Percentiles rank a stretch among this genome's conserved stretches.
Evolutionary conservation across 495 filamentous ascomycete genomes (phyloP).

Genomic region (Annulohypoxylon stygium): DNA sequence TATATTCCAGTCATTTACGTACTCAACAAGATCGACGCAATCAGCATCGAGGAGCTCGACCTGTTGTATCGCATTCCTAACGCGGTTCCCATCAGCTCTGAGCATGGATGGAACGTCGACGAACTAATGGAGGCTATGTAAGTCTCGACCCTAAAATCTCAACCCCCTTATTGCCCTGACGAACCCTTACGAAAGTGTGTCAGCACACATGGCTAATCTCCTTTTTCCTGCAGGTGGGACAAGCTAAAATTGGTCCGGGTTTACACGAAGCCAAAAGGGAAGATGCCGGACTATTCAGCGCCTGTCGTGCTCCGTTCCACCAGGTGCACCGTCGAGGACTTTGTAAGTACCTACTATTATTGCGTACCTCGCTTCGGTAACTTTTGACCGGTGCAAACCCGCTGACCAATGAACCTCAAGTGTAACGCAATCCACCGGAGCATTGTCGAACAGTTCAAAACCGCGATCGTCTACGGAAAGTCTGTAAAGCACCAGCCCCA

Average conservation of each 20-base stretch:
- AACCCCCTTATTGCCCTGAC: conserved; percentile 14
- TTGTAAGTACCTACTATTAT: conserved; percentile 71
- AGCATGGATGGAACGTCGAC: conserved; percentile 98
- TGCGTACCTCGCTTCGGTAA: conserved; percentile 36
- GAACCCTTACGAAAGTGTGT: conserved; percentile 19
- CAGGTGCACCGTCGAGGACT: conserved; percentile 93
- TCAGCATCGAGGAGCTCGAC: conserved; percentile 97
- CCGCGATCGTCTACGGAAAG: conserved; percentile 94
- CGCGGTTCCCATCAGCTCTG: conserved; percentile 94
- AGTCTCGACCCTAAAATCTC: conserved; percentile 52
- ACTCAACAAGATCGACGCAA: conserved; percentile 98
- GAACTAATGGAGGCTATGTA: conserved; percentile 95
- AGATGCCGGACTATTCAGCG: conserved; percentile 89
- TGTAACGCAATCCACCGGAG: conserved; percentile 97
- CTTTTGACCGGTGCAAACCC: conserved; percentile 33
- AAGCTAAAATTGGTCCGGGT: conserved; percentile 90
- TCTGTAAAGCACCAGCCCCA: conserved; percentile 99
- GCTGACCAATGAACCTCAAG: conserved; percentile 62
- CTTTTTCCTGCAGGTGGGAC: conserved; percentile 75
- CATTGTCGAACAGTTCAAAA: conserved; percentile 96
- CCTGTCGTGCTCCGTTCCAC: conserved; percentile 89
- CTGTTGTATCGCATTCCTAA: conserved; percentile 96
- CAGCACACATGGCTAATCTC: conserved; percentile 47
- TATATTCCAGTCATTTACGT: conserved; percentile 99
- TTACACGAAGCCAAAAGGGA: conserved; percentile 98